Evolutionary conservation across 192 early-diverging fungal genomes (phyloP).

Genomic region (Allomyces macrogynus): DNA sequence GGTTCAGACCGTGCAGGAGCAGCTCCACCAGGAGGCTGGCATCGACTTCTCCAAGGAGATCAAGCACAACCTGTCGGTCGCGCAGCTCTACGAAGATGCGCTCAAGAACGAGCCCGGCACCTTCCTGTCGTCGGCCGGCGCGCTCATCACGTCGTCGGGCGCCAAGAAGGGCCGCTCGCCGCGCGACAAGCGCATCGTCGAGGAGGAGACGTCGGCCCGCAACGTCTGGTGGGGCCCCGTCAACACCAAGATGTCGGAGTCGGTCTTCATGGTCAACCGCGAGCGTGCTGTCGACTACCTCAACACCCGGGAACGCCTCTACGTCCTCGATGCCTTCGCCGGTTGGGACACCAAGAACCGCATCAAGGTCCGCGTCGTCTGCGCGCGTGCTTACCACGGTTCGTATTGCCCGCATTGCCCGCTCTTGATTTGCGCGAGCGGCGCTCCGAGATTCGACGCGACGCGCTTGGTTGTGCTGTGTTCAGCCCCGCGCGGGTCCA

Average conservation of each 20-base stretch:
- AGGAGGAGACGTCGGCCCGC: slow-evolving; percentile 59
- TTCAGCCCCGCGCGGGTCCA: no score
- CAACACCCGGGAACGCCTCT: slow-evolving; percentile 78
- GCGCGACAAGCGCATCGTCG: slow-evolving; percentile 92
- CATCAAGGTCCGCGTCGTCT: slow-evolving; percentile 90
- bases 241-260: slow-evolving; percentile 70
- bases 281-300: slow-evolving; percentile 90
- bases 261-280: slow-evolving; percentile 79
- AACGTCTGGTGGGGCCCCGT: slow-evolving; percentile 98
- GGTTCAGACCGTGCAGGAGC: slow-evolving; percentile 31
- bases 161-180: slow-evolving; percentile 86
- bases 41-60: slow-evolving; percentile 66
- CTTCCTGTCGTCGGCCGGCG: slow-evolving; percentile 74
- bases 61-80: slow-evolving; percentile 61
- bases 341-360: slow-evolving; percentile 99
- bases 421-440: neutral
- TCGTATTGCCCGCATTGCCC: neutral
- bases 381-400: slow-evolving; percentile 80
- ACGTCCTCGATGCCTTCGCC: slow-evolving; percentile 45
- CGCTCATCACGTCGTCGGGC: slow-evolving; percentile 74
- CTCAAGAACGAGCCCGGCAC: slow-evolving; percentile 67
- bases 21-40: slow-evolving; percentile 43
- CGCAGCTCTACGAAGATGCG: slow-evolving; percentile 84
- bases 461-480: no score
- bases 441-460: no score